These are phyloP conservation scores for Paxillus rubicundulus DNA, from an alignment of 768 basidiomycete species.

Conservation along the genomic window DNA sequence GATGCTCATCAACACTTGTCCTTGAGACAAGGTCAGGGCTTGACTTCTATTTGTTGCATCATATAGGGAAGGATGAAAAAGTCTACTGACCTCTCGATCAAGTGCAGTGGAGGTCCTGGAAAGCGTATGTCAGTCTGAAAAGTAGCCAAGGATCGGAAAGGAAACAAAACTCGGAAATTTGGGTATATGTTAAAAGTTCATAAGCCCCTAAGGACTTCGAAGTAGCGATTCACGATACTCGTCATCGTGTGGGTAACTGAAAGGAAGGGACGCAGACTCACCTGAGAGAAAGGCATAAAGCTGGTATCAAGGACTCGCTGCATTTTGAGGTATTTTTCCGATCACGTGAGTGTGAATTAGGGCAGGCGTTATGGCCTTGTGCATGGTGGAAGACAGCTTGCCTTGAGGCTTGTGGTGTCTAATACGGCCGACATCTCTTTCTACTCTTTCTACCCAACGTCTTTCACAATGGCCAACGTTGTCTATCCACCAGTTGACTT, in stretches of 20 bases:
- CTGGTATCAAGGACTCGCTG: conserved; percentile 7
- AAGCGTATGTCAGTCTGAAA: conserved; percentile 12
- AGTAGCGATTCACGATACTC: conserved; percentile 85
- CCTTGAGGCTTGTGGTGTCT: conserved; percentile 10
- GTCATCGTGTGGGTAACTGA: conserved; percentile 42
- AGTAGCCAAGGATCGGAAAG: background rate
- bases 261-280: conserved; percentile 31
- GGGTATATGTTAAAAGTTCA: conserved; percentile 80
- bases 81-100: conserved; percentile 34
- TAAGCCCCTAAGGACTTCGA: conserved; percentile 63
- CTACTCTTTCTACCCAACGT: conserved; percentile 18
- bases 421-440: conserved; percentile 4
- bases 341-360: conserved; percentile 36
- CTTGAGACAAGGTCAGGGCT: conserved; percentile 80
- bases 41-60: conserved; percentile 87
- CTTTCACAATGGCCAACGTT: conserved; percentile 67
- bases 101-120: background rate
- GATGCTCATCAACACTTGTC: conserved; percentile 72
- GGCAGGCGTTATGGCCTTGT: conserved; percentile 27
- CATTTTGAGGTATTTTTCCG: conserved; percentile 12
- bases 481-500: conserved; percentile 65
- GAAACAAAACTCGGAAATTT: conserved; percentile 74
- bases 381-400: background rate
- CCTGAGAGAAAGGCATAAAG: conserved; percentile 9
- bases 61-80: conserved; percentile 26